Conservation (phyloP, 345 rosid genomes). For the Durio zibethinus region DNA sequence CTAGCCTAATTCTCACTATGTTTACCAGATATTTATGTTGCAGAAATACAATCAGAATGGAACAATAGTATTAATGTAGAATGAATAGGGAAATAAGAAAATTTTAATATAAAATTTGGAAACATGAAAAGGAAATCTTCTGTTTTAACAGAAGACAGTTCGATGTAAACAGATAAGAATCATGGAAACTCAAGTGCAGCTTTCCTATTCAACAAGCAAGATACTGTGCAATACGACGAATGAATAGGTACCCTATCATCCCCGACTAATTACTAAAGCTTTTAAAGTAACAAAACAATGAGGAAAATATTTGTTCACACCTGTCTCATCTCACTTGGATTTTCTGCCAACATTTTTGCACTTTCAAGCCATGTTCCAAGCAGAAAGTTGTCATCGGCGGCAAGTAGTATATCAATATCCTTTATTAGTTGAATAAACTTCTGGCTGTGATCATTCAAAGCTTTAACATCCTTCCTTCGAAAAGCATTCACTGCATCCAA, state of each 20-base stretch:
- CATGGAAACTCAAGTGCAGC: neutral
- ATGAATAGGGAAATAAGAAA: neutral
- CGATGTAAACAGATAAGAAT: neutral
- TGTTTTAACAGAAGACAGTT: neutral
- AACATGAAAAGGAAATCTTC: neutral
- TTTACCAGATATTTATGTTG: neutral
- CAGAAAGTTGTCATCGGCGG: constrained; percentile 75
- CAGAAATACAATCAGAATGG: neutral
- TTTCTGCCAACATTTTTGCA: constrained; percentile 59
- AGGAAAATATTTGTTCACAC: constrained; percentile 30
- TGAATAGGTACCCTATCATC: neutral
- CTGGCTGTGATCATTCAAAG: constrained; percentile 40
- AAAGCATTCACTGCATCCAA: constrained; percentile 65
- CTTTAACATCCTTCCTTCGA: constrained; percentile 40
- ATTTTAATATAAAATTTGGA: neutral
- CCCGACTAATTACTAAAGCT: neutral
- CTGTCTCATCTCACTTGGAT: constrained; percentile 62
- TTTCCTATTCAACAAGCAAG: neutral
- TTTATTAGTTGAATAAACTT: constrained; percentile 65
- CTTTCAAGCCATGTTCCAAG: constrained; percentile 94
- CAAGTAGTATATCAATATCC: constrained; percentile 74
- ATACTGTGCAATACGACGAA: neutral
- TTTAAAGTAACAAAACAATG: neutral
- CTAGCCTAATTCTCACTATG: neutral
- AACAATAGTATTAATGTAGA: neutral